These are phyloP conservation scores for Botrytis elliptica DNA, from an alignment of 2,329 filamentous ascomycete genomes.

Conservation along the genomic window DNA sequence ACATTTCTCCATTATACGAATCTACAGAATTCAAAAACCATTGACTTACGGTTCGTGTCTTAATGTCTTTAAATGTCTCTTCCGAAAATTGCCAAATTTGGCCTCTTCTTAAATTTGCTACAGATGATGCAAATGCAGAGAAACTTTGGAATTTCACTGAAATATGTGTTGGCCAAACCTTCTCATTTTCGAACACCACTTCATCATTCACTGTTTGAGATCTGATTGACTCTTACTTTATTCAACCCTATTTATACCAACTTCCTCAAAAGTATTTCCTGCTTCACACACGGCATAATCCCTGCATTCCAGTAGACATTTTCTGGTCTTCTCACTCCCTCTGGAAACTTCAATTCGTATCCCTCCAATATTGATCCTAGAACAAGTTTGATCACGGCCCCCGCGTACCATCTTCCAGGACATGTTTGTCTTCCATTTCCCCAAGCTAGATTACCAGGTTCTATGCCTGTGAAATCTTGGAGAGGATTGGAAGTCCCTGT, in stretches of 20 bases:
- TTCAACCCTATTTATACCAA: background rate
- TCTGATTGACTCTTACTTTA: too few relatives aligned
- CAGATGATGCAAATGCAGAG: too few relatives aligned
- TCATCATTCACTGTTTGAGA: too few relatives aligned
- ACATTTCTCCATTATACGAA: background rate
- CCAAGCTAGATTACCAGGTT: constrained; percentile 23
- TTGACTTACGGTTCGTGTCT: background rate
- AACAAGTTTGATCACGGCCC: constrained; percentile 5
- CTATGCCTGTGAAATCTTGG: background rate
- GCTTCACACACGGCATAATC: background rate
- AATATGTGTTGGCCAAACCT: too few relatives aligned
- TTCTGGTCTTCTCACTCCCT: background rate
- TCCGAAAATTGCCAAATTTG: background rate
- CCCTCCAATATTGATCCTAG: constrained; percentile 36
- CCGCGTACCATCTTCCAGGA: constrained; percentile 13
- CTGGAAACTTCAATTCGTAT: constrained; percentile 31
- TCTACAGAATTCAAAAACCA: background rate
- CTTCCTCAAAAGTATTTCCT: constrained; percentile 6
- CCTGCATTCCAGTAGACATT: background rate
- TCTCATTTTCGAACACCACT: too few relatives aligned
- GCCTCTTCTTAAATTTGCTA: too few relatives aligned
- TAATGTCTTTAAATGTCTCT: background rate
- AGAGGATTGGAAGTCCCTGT: constrained; percentile 8
- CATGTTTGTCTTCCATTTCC: constrained; percentile 17
- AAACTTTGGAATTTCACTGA: too few relatives aligned